Base-by-base conservation (phyloP, 2,329 filamentous ascomycete genomes). In the Lecanicillium sp. region DNA sequence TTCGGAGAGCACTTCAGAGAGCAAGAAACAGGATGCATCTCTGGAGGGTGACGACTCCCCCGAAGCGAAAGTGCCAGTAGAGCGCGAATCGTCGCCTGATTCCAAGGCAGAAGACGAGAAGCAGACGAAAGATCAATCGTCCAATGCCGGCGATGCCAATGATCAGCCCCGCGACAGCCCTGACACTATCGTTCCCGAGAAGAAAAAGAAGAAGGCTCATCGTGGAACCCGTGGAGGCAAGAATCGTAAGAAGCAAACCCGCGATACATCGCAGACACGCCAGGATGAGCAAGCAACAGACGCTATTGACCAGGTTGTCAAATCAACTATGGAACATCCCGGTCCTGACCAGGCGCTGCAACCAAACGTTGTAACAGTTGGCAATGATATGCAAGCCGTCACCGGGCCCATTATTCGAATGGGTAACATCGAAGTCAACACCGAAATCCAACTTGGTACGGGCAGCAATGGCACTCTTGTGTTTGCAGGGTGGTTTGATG, bases 401-500 rank as follows among this genome's bases (percentile, higher is more conserved):
- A 75, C 72, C 2, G 74, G 72, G 0, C 69, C 75, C 4, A 71
- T 75, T 35, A 67, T 81, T 48, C 72, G 69, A 39, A 78, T 83
- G 56, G 77, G 76, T 20, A 77, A 72, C 40, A 72, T 84, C 2
- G 74, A 80, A 49, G 78, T 83, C 37, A 72, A 82, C 46, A 72
- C 74, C 32, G 72, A 80, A 33, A 67, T 74, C 49, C 74, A 81
- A 46, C 67, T 84, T 20, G 79, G 79, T 17, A 82, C 87, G 43
- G 92, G 92, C 39, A 97, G 90, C 59, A 94, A 96, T 55, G 92
- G 92, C n/a, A 98, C 92, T 0, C 80, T 94, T 38, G 92, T 98
- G 1, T 97, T 92, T 59, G 83, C 87, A 35, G 92, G 92, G n/a
- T 86, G 81, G 39, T 97, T 94, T 57, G 92, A 94, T 58, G 88